A percentile compares a stretch with the other conserved stretches of the same genome.
These are phyloP conservation scores for Urochloa ruziziensis DNA, from an alignment of 176 grass and related monocot species.

Conservation along the genomic window DNA sequence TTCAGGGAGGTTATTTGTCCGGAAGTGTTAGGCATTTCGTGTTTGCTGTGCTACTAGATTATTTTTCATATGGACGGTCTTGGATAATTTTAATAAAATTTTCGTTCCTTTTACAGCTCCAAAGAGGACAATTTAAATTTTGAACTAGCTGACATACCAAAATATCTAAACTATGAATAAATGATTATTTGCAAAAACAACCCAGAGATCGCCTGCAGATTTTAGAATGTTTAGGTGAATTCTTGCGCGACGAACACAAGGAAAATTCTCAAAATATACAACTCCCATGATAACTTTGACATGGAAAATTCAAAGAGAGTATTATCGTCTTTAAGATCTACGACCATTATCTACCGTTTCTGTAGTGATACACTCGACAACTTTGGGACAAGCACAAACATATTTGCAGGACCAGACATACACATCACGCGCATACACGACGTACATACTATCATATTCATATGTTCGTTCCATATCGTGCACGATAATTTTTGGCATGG, in stretches of 20 bases:
- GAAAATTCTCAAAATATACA: not conserved
- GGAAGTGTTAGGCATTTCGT: not conserved
- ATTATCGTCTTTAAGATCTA: not conserved
- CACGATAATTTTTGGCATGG: constrained; percentile 13
- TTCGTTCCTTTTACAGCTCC: not conserved
- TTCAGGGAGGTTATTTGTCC: constrained; percentile 18
- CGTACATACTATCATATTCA: constrained; percentile 1
- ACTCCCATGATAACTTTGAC: not conserved
- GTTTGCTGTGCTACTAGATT: not conserved
- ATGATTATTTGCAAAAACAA: not conserved
- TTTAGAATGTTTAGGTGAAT: not conserved
- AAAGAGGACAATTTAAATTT: not conserved
- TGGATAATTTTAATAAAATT: not conserved
- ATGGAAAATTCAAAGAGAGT: not conserved
- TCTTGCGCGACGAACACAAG: not conserved
- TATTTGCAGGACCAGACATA: constrained; percentile 30
- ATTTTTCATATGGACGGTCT: not conserved
- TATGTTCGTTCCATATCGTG: not conserved
- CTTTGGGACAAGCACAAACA: constrained; percentile 9
- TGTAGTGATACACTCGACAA: not conserved
- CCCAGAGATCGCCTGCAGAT: not conserved
- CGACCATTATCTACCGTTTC: not conserved
- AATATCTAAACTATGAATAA: not conserved
- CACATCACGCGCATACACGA: not conserved
- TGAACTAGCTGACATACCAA: not conserved